A percentile compares a stretch with the other conserved stretches of the same genome.
phyloP scores from a whole-genome alignment of 2,329 filamentous ascomycete species.

The Epicoccum nigrum region DNA sequence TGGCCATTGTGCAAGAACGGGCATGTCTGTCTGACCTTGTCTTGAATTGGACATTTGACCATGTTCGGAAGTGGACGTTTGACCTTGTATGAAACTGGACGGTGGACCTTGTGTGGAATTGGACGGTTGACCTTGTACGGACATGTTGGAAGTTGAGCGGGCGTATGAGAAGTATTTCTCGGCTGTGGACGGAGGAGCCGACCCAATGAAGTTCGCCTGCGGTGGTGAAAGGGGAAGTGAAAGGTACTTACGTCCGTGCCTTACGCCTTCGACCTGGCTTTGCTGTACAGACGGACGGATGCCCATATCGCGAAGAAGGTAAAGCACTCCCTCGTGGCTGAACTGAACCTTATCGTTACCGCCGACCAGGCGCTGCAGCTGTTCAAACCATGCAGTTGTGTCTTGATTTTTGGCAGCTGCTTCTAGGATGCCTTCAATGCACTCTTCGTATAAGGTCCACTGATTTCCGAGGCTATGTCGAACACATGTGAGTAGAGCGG shows the following conservation, averaged over 20 bases:
- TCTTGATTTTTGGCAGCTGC: conserved; percentile 9
- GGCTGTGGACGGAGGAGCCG: too few relatives aligned
- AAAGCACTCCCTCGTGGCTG: conserved; percentile 23
- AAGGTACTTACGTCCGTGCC: conserved; percentile 66
- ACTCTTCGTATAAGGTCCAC: conserved; percentile 26
- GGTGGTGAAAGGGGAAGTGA: conserved; percentile 82
- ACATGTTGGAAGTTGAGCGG: not conserved
- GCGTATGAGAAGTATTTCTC: too few relatives aligned
- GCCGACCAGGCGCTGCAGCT: conserved; percentile 18
- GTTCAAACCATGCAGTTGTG: conserved; percentile 18
- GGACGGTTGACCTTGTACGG: not conserved
- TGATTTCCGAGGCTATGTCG: conserved; percentile 16
- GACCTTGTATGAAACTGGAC: not conserved
- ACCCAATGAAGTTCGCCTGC: too few relatives aligned
- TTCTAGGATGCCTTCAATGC: conserved; percentile 7
- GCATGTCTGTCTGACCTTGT: not conserved
- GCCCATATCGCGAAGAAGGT: conserved; percentile 18
- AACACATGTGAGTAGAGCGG: conserved; percentile 16
- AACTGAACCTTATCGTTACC: not conserved
- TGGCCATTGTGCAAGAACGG: not conserved
- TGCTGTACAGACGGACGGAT: not conserved
- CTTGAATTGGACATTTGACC: not conserved
- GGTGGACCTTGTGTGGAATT: not conserved
- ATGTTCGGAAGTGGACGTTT: too few relatives aligned
- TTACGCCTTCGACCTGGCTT: conserved; percentile 76